phyloP scores from a whole-genome alignment of 345 rosid genomes.

The Brassica rapa region DNA sequence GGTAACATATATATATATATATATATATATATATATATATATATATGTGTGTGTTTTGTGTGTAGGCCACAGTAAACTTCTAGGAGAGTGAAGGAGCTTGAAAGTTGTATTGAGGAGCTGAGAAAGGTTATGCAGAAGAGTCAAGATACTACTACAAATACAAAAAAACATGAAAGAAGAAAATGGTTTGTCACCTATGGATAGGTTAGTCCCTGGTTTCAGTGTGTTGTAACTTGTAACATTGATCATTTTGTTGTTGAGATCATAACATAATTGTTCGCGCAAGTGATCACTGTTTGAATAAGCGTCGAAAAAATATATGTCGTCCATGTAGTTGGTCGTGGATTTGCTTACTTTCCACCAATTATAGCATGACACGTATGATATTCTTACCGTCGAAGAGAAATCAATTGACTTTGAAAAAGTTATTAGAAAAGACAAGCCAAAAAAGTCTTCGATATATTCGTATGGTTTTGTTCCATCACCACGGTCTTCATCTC shows the following conservation, averaged over 20 bases:
- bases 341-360: not conserved
- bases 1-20: too few relatives aligned
- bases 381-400: not conserved
- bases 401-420: not conserved
- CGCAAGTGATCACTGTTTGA: too few relatives aligned
- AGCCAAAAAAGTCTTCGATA: not conserved
- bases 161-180: conserved; percentile 10
- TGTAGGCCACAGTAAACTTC: conserved; percentile 70
- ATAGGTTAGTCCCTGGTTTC: not conserved
- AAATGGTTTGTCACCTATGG: not conserved
- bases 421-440: not conserved
- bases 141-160: not conserved
- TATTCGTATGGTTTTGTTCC: conserved; percentile 17
- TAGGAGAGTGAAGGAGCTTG: conserved; percentile 52
- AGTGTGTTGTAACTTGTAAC: conserved; percentile 12
- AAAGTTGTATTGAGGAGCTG: conserved; percentile 55
- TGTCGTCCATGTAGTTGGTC: not conserved
- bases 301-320: too few relatives aligned
- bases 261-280: not conserved
- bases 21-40: too few relatives aligned
- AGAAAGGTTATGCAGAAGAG: conserved; percentile 46
- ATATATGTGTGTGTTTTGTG: conserved; percentile 20
- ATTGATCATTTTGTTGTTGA: not conserved
- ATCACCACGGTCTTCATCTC: not conserved
- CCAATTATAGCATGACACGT: conserved; percentile 5